Percentiles rank a stretch among this genome's conserved stretches.
Evolutionary conservation across 345 rosid species (phyloP).

Genomic region (Trapa incisa): DNA sequence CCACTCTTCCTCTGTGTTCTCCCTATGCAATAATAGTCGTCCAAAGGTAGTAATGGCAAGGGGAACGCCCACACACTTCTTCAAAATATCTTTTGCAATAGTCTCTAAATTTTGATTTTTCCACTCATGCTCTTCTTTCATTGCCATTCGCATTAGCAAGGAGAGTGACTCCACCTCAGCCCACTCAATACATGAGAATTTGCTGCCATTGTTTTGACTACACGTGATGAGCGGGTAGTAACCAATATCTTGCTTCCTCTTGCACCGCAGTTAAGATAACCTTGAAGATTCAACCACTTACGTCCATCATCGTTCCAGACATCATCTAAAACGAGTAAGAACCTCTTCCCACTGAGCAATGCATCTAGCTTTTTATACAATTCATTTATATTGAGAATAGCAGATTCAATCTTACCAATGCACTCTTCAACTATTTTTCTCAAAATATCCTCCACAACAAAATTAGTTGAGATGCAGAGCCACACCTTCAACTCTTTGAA

Average conservation of each 20-base stretch:
- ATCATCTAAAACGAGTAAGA: conserved; percentile 5
- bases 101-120: too few relatives aligned
- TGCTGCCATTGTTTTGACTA: conserved; percentile 3
- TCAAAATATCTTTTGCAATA: too few relatives aligned
- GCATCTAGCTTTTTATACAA: neutral
- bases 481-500: conserved; percentile 1
- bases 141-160: too few relatives aligned
- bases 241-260: conserved; percentile 2
- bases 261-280: neutral
- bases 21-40: too few relatives aligned
- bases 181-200: neutral
- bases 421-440: neutral
- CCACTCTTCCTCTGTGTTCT: too few relatives aligned
- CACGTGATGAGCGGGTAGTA: conserved; percentile 3
- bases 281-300: neutral
- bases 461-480: conserved; percentile 6
- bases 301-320: conserved; percentile 9
- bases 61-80: too few relatives aligned
- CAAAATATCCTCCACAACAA: neutral
- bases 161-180: neutral
- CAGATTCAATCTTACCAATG: too few relatives aligned
- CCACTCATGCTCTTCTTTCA: too few relatives aligned
- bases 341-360: neutral
- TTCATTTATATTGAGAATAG: neutral
- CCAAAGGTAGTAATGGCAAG: too few relatives aligned